Conservation (phyloP, 352 stramenopile species). For the Phytophthora citricola region DNA sequence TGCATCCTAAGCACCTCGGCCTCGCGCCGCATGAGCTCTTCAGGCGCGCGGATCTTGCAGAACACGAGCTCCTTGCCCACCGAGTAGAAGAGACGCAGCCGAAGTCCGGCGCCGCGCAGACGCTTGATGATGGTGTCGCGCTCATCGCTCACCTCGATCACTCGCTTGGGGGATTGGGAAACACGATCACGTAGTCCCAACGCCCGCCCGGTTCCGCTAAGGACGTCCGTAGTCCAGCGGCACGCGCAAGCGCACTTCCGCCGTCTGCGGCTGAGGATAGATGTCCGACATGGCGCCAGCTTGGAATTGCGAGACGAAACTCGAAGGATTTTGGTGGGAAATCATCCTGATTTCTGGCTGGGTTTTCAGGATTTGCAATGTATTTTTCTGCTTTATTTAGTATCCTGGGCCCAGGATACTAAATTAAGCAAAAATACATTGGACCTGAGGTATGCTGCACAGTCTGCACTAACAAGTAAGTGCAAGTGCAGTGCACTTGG, state of each 20-base stretch:
- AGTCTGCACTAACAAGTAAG: too few species aligned
- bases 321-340: constrained; percentile 7
- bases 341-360: constrained; percentile 10
- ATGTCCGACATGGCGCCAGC: constrained; percentile 32
- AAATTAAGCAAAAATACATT: too few species aligned
- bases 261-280: constrained; percentile 45
- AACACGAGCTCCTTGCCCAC: constrained; percentile 73
- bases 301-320: constrained; percentile 5
- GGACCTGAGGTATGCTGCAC: too few species aligned
- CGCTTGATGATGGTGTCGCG: constrained; percentile 83
- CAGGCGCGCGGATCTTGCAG: constrained; percentile 82
- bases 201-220: constrained; percentile 37
- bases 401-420: too few species aligned
- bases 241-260: constrained; percentile 38
- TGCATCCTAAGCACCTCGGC: constrained; percentile 80
- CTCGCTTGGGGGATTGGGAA: constrained; percentile 76
- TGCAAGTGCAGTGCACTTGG: too few species aligned
- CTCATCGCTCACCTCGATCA: constrained; percentile 65
- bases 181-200: constrained; percentile 90
- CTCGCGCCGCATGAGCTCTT: constrained; percentile 75
- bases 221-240: constrained; percentile 62
- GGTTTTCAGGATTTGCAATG: not conserved
- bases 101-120: constrained; percentile 65
- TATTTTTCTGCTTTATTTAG: not conserved
- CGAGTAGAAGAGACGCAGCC: constrained; percentile 81